Evolutionary conservation across 1,139 yeast genomes (phyloP), one percentile per base, ranked within the genome.

Genomic region (Yamadazyma dendronema): DNA sequence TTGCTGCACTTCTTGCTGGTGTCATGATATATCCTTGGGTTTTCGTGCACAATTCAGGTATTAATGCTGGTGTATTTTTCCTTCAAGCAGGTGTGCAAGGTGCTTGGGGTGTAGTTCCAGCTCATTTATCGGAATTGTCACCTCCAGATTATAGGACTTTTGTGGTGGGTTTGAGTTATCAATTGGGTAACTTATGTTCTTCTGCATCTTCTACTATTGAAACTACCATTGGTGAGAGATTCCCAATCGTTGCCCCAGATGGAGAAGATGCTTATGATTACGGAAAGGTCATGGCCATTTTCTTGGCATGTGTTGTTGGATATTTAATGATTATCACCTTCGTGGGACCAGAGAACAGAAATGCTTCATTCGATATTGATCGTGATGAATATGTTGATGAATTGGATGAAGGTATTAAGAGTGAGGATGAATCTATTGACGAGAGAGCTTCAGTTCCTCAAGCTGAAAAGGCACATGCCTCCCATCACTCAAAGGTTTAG

Each of bases 141-240:
- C 80, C 78, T 29, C 92, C 90, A 17, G 81, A 82, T 48, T 82
- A 81, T 62, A 74, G 85, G 57, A 71, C 90, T 3, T 80, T 84
- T 48, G 81, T 83, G 36, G 79, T 77, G 33, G 95, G 95, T 55
- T 74, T 79, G 36, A 72, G 89, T 17, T 86, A 86, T 55, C 95
- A 86, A 62, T 72, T 86, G 51, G 95, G 95, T 70, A 86, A 85
- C 61, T 73, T 86, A 52, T 86, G 85, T 14, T 81, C 90, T 4
- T 81, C 90, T 33, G 95, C 95, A 2, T 80, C 90, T 4, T 80
- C 94, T 2, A 86, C 95, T 10, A 86, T 86, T 47, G 94, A 85
- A 61, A 67, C 89, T 14, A 79, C 82, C 8, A 74, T 86, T 50
- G 92, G 92, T 39, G 81, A 77, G 46, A 57, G 70, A 37, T 84